phyloP scores from a whole-genome alignment of 345 rosid genomes.

The Aethionema arabicum region DNA sequence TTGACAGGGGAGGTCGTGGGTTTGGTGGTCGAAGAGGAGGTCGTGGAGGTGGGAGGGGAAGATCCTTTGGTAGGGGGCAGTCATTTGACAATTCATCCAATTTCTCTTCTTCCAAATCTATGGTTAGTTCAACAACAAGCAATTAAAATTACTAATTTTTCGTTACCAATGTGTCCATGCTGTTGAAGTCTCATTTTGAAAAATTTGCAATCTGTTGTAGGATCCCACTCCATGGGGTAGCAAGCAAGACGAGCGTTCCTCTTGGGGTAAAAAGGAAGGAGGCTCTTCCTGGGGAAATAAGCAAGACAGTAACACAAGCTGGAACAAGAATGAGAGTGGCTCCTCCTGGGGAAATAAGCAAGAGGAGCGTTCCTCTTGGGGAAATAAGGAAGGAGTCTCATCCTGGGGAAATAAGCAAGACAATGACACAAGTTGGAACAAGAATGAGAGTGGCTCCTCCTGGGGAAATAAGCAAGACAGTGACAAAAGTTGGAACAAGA shows the following conservation, averaged over 20 bases:
- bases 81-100: neutral
- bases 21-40: conserved; percentile 38
- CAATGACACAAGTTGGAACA: conserved; percentile 2
- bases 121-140: conserved; percentile 26
- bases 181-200: conserved; percentile 12
- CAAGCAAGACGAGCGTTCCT: conserved; percentile 15
- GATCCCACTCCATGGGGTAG: conserved; percentile 36
- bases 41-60: conserved; percentile 39
- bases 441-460: conserved; percentile 32
- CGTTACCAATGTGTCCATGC: neutral
- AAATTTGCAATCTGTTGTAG: conserved; percentile 23
- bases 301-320: conserved; percentile 11
- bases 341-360: conserved; percentile 2
- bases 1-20: conserved; percentile 39
- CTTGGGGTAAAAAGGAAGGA: conserved; percentile 35
- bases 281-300: conserved; percentile 33
- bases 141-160: neutral
- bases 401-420: neutral
- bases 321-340: conserved; percentile 18
- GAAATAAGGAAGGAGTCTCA: conserved; percentile 21
- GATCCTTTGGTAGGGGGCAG: conserved; percentile 29
- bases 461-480: no score
- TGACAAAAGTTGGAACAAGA: conserved; percentile 26
- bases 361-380: conserved; percentile 8
- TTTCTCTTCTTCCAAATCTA: conserved; percentile 4